Conservation (phyloP, 2,329 filamentous ascomycete genomes). For the Ophiostoma ulmi region DNA sequence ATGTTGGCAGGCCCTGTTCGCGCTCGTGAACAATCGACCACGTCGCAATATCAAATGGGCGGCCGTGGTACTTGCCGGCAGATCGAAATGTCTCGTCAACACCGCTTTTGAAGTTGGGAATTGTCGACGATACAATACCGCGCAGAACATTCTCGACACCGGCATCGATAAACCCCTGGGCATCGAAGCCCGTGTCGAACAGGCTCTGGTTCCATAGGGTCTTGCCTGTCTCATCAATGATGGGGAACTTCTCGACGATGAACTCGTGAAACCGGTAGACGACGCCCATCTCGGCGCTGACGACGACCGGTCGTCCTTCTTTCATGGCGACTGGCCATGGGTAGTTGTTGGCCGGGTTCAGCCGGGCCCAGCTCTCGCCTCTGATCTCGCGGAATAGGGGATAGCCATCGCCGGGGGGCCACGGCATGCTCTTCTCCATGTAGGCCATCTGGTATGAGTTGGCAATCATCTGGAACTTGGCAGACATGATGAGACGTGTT, state of each 20-base stretch:
- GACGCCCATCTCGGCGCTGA: conserved; percentile 26
- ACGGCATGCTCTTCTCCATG: conserved; percentile 25
- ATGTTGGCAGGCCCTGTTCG: conserved; percentile 26
- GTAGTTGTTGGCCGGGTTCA: conserved; percentile 27
- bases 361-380: conserved; percentile 23
- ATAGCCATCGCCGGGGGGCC: conserved; percentile 26
- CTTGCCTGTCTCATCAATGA: conserved; percentile 23
- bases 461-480: conserved; percentile 26
- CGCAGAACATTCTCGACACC: conserved; percentile 26
- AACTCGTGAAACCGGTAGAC: conserved; percentile 28
- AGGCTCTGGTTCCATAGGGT: conserved; percentile 25
- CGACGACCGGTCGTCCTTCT: conserved; percentile 22
- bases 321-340: conserved; percentile 25
- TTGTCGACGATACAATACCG: conserved; percentile 3
- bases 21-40: conserved; percentile 27
- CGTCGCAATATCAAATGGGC: conserved; percentile 26
- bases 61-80: conserved; percentile 24
- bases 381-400: conserved; percentile 25
- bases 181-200: conserved; percentile 26
- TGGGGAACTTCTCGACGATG: conserved; percentile 24
- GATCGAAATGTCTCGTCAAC: conserved; percentile 26
- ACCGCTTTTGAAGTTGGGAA: conserved; percentile 28
- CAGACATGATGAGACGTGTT: conserved; percentile 24
- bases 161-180: conserved; percentile 24
- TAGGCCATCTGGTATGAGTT: conserved; percentile 28